Evolutionary conservation across 306 rosid genomes (phyloP), one percentile per base, ranked within the genome.

Genomic region (Arachis stenosperma): DNA sequence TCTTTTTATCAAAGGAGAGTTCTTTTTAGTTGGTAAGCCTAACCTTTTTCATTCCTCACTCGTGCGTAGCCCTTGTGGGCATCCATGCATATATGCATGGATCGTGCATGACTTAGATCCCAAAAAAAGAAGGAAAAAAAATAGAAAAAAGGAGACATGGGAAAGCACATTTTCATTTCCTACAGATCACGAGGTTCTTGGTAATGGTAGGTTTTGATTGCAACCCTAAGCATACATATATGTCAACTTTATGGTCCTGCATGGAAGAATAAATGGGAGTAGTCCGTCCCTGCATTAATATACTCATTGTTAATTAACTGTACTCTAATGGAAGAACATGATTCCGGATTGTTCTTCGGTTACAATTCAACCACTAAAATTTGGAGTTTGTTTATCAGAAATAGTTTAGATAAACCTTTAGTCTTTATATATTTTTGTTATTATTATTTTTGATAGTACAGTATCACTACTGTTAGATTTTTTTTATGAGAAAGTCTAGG

Each of bases 11-110:
- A 59, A 66, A 70, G 11, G 55, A 51, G 64, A 42, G 55, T 67
- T 70, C 82, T 71, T 81, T 76, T 62, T 70, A 69, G 81, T 75
- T 70, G 81, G 75, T 57, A 33, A 22, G 64, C 55, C 75, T 61
- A 46, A 61, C 71, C 87, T 82, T 90, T 88, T 80, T 78, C 69
- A 83, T 90, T 90, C 90, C 77, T 68, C 90, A 80, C 90, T 82
- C 89, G 92, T 83, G 96, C 70, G 84, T 59, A 61, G 30, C 75
- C 80, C 37, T 33, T 33, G 53, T 59, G 81, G 55, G 44, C 69
- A 77, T 74, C 71, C 80, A 40, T 77, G 83, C 84, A 78, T 83
- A 80, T 83, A 79, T 83, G 80, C 84, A 79, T 69, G 73, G 69
- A n/a, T 65, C 81, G 68, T 81, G 88, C 88, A 83, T 85, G 89